A percentile compares a stretch with the other conserved stretches of the same genome.
These are phyloP conservation scores for Diphasiastrum complanatum DNA, from an alignment of 83 land plant species.

Conservation along the genomic window DNA sequence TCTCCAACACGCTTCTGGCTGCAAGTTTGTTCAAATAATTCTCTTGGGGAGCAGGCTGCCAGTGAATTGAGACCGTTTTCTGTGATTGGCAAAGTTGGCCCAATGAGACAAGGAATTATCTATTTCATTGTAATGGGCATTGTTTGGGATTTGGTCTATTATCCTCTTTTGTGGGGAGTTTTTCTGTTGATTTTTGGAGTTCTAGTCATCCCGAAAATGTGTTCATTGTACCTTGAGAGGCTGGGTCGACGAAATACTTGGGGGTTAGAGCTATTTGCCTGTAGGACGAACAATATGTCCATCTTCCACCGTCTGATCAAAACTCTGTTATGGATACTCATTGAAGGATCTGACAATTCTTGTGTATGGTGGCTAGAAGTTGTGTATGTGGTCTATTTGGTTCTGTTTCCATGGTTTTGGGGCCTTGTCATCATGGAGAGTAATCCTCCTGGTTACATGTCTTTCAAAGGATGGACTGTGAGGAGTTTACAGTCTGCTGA, in stretches of 20 bases:
- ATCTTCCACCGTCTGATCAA: slow-evolving; percentile 12
- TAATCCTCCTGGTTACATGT: slow-evolving; percentile 46
- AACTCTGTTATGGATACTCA: slow-evolving; percentile 35
- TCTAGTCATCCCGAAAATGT: slow-evolving; percentile 46
- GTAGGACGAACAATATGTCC: background rate
- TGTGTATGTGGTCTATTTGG: slow-evolving; percentile 41
- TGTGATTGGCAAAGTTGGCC: slow-evolving; percentile 40
- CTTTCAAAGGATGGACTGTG: slow-evolving; percentile 57
- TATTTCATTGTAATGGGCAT: slow-evolving; percentile 72
- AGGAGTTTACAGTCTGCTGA: background rate
- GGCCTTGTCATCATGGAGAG: slow-evolving; percentile 50
- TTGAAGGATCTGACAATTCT: slow-evolving; percentile 33
- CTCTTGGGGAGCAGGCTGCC: slow-evolving; percentile 28
- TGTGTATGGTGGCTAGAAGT: slow-evolving; percentile 43
- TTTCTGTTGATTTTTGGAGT: slow-evolving; percentile 23
- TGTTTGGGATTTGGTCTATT: slow-evolving; percentile 50
- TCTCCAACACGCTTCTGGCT: slow-evolving; percentile 57
- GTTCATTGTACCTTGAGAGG: slow-evolving; percentile 19
- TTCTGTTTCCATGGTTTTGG: slow-evolving; percentile 59
- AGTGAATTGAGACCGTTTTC: slow-evolving; percentile 68
- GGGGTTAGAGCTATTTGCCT: background rate
- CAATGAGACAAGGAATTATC: slow-evolving; percentile 50
- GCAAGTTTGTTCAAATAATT: slow-evolving; percentile 51
- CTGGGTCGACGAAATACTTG: slow-evolving; percentile 21
- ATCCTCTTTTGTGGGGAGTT: slow-evolving; percentile 40